A percentile compares a stretch with the other conserved stretches of the same genome.
Conservation (phyloP, 106 monocot genomes). For the Phalaenopsis aphrodite region DNA sequence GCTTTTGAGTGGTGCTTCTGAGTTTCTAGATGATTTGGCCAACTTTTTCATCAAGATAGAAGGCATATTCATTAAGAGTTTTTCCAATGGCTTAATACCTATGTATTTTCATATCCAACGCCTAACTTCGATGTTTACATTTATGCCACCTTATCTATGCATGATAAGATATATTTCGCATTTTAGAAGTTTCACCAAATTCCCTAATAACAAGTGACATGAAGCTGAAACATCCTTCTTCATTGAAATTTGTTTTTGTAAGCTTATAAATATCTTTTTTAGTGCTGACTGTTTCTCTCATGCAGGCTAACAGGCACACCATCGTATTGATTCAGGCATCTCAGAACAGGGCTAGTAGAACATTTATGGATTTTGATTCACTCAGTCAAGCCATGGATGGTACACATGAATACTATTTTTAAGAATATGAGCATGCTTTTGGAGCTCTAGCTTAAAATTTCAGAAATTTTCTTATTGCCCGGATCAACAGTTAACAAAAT, state of each 20-base stretch:
- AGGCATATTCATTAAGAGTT: no score
- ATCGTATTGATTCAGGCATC: constrained; percentile 92
- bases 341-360: constrained; percentile 66
- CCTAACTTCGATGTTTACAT: no score
- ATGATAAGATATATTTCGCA: no score
- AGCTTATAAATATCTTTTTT: not conserved
- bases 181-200: no score
- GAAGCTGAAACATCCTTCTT: no score
- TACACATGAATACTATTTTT: constrained; percentile 15
- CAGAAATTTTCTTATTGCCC: not conserved
- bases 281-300: not conserved
- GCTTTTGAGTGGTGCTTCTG: no score
- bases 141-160: no score
- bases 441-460: not conserved
- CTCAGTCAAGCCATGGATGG: constrained; percentile 94
- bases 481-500: not conserved
- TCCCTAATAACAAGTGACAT: no score
- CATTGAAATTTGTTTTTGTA: not conserved
- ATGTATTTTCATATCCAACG: no score
- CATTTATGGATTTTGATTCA: constrained; percentile 90
- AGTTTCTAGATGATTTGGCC: no score
- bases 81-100: no score
- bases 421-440: not conserved
- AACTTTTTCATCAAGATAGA: no score
- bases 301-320: constrained; percentile 81